A percentile compares a stretch with the other conserved stretches of the same genome.
Conservation (phyloP, 2,329 filamentous ascomycete genomes). For the Diaporthe eres region DNA sequence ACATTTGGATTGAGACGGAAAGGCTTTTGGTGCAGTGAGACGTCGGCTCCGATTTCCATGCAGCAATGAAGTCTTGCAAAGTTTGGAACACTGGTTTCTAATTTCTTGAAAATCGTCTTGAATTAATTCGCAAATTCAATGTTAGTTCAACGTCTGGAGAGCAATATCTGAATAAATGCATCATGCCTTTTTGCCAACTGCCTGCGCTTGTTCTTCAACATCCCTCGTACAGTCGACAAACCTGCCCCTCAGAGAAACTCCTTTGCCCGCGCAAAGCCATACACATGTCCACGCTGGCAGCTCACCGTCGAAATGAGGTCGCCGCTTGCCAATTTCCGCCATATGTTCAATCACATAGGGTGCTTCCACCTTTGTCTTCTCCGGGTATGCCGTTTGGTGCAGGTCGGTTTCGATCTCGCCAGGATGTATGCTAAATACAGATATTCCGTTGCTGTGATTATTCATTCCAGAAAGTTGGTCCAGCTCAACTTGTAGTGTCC, state of each 20-base stretch:
- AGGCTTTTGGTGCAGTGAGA: neutral
- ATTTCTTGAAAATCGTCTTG: neutral
- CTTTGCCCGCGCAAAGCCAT: neutral
- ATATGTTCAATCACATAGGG: constrained; percentile 13
- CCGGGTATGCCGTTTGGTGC: constrained; percentile 1
- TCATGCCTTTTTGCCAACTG: neutral
- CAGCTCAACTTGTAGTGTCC: constrained; percentile 19
- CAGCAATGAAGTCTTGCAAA: neutral
- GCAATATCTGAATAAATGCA: too few species aligned
- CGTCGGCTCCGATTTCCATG: neutral
- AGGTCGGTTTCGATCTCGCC: constrained; percentile 22
- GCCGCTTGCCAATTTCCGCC: constrained; percentile 6
- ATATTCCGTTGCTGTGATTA: neutral
- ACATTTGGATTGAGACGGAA: neutral
- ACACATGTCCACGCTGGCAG: constrained; percentile 25
- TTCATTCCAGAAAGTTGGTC: neutral
- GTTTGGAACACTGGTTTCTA: neutral
- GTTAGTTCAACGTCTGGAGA: too few species aligned
- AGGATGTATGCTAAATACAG: constrained; percentile 12
- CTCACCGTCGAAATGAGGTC: constrained; percentile 10
- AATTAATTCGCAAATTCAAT: too few species aligned
- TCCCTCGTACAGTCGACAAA: constrained; percentile 24
- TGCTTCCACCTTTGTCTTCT: constrained; percentile 9
- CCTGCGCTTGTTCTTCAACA: constrained; percentile 14
- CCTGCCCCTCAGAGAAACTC: neutral